phyloP scores from a whole-genome alignment of 1,284 basidiomycete genomes.

The Cystobasidium slooffiae region DNA sequence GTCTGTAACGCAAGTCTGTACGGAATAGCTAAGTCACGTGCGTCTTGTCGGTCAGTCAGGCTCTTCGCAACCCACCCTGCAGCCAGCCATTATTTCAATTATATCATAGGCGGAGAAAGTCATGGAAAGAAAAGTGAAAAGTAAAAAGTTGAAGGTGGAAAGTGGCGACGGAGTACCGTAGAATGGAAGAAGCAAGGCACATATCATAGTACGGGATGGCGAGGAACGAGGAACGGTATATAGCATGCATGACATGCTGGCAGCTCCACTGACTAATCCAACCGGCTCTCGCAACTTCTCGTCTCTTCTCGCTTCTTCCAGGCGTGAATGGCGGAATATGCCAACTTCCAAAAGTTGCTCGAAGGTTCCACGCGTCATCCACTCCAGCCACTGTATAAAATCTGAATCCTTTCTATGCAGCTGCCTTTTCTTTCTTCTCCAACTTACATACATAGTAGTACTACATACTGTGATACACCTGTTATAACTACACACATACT shows the following conservation, averaged over 20 bases:
- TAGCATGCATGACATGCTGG: not conserved
- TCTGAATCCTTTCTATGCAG: not conserved
- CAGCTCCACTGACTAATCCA: not conserved
- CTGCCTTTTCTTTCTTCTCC: slow-evolving; percentile 10
- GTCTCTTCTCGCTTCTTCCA: not conserved
- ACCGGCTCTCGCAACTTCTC: slow-evolving; percentile 3
- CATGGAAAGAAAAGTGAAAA: not conserved
- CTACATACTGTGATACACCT: not conserved
- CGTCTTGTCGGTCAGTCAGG: not conserved
- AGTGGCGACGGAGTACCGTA: not conserved
- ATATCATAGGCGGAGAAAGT: not conserved
- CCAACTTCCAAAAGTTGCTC: slow-evolving; percentile 32
- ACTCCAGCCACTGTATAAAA: slow-evolving; percentile 4
- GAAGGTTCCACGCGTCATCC: slow-evolving; percentile 39
- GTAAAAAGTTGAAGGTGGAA: not conserved
- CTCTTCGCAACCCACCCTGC: not conserved
- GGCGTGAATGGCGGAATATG: not conserved
- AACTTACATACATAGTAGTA: slow-evolving; percentile 5
- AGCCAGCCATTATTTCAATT: not conserved
- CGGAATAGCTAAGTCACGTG: not conserved
- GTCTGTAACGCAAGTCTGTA: too few relatives aligned
- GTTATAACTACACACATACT: slow-evolving; percentile 1
- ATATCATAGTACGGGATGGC: not conserved
- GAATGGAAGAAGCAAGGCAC: not conserved
- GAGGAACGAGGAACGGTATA: not conserved